A percentile compares a stretch with the other conserved stretches of the same genome.
These are phyloP conservation scores for Suillus weaverae DNA, from an alignment of 768 basidiomycete genomes.

Conservation along the genomic window DNA sequence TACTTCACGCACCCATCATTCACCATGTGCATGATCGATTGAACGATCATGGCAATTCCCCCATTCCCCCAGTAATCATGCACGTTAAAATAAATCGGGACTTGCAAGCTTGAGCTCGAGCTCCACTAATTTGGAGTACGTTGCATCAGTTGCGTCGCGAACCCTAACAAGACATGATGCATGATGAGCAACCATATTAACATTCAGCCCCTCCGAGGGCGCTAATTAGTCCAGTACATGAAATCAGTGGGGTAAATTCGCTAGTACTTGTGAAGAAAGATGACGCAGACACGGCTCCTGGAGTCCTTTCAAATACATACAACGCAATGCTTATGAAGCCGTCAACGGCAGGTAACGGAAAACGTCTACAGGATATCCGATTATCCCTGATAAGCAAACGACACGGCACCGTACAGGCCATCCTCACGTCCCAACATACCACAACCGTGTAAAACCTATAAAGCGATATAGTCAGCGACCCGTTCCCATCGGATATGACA, in stretches of 20 bases:
- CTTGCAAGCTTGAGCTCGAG: neutral
- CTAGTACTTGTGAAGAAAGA: neutral
- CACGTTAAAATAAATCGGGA: neutral
- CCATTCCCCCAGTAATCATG: neutral
- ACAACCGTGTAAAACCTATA: slow-evolving; percentile 78
- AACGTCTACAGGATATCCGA: neutral
- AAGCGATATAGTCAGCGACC: slow-evolving; percentile 9
- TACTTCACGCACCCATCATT: neutral
- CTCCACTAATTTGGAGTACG: neutral
- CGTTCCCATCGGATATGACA: slow-evolving; percentile 1
- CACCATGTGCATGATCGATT: neutral
- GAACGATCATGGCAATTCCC: neutral
- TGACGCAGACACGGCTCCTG: neutral
- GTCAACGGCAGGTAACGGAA: neutral
- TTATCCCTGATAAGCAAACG: slow-evolving; percentile 91
- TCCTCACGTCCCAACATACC: slow-evolving; percentile 93
- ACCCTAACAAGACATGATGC: neutral
- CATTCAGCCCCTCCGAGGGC: slow-evolving; percentile 9
- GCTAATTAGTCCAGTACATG: slow-evolving; percentile 11
- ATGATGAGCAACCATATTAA: neutral
- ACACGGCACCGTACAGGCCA: slow-evolving; percentile 90
- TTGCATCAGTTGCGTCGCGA: neutral
- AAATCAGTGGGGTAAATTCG: neutral
- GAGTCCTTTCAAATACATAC: neutral
- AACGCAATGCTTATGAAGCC: neutral